A percentile compares a stretch with the other conserved stretches of the same genome.
Evolutionary conservation across 345 rosid genomes (phyloP).

Genomic region (Gossypium bickii): DNA sequence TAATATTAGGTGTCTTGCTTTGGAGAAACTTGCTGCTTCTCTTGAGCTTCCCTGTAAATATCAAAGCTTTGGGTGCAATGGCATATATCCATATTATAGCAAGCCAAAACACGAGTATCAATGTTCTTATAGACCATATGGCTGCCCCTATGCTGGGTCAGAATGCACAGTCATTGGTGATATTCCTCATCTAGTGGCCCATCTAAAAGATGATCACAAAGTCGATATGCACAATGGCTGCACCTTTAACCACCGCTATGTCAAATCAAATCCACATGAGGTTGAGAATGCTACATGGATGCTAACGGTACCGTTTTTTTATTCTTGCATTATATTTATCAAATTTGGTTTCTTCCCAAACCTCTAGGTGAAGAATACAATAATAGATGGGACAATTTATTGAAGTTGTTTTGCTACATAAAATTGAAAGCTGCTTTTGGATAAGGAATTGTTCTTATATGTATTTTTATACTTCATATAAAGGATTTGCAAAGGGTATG

Average conservation of each 20-base stretch:
- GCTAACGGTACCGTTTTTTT: constrained; percentile 50
- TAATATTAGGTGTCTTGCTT: constrained; percentile 75
- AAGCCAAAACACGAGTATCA: constrained; percentile 74
- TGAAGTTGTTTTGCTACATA: neutral
- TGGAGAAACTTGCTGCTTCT: constrained; percentile 82
- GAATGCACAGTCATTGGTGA: constrained; percentile 72
- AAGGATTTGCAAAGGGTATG: neutral
- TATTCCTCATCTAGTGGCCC: constrained; percentile 65
- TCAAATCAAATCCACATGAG: constrained; percentile 75
- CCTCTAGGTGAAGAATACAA: neutral
- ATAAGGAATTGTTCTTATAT: neutral
- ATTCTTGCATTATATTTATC: neutral
- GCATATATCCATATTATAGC: constrained; percentile 78
- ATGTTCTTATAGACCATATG: constrained; percentile 60
- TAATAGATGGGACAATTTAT: neutral
- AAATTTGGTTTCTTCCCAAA: neutral
- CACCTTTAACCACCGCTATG: constrained; percentile 77
- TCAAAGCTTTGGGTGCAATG: constrained; percentile 67
- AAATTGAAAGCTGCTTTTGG: neutral
- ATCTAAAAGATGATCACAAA: constrained; percentile 74
- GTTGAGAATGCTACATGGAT: constrained; percentile 86
- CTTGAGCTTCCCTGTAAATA: constrained; percentile 79
- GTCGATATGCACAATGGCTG: constrained; percentile 84
- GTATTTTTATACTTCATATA: neutral
- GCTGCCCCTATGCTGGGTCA: constrained; percentile 79